phyloP scores from a whole-genome alignment of 23 red algal genomes.

The Agarophyton chilense region DNA sequence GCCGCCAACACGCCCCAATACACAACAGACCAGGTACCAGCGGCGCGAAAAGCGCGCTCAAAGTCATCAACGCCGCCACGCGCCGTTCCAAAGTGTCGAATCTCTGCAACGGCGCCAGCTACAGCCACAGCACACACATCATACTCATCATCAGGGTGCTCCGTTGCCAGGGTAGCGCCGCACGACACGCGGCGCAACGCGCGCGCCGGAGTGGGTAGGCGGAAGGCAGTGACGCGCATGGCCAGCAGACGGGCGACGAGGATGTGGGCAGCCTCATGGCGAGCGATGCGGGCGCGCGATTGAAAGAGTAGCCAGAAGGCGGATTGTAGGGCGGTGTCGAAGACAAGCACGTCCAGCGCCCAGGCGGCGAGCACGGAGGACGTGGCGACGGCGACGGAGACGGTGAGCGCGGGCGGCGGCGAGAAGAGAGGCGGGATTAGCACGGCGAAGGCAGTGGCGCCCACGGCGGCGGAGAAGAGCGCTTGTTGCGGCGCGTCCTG shows the following conservation, averaged over 20 bases:
- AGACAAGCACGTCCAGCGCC: conserved; percentile 37
- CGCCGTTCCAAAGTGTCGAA: conserved; percentile 1
- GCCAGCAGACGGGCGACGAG: conserved; percentile 44
- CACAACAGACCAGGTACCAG: background rate
- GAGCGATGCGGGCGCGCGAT: conserved; percentile 2
- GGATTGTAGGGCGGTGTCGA: background rate
- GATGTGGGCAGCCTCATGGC: conserved; percentile 57
- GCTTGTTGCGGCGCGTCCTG: background rate
- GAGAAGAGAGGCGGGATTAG: background rate
- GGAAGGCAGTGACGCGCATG: background rate
- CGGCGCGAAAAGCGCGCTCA: background rate
- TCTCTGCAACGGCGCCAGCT: conserved; percentile 33
- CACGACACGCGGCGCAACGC: background rate
- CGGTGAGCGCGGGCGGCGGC: background rate
- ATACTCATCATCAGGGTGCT: background rate
- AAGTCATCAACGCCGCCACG: conserved; percentile 41
- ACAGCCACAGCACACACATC: conserved; percentile 27
- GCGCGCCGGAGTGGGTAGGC: background rate
- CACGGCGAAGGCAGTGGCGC: background rate
- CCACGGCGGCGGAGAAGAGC: background rate
- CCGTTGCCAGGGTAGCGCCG: background rate
- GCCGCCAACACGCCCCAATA: conserved; percentile 43
- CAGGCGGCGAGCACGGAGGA: background rate
- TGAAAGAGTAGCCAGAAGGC: background rate
- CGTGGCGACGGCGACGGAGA: background rate